Evolutionary conservation across 306 rosid species (phyloP).

Genomic region (Urtica urens): DNA sequence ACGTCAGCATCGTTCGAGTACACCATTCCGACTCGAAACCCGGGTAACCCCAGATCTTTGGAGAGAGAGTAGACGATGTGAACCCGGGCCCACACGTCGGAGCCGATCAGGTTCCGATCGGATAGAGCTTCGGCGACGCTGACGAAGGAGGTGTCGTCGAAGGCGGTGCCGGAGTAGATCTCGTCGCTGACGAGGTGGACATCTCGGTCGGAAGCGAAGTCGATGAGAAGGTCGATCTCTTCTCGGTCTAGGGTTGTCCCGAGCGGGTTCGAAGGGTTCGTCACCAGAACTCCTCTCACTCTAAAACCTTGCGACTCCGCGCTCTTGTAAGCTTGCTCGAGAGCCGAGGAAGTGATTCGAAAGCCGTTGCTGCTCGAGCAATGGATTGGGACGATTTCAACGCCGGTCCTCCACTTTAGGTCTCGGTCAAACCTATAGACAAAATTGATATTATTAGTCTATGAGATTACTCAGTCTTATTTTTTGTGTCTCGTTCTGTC

Average conservation of each 20-base stretch:
- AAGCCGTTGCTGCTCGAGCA: conserved; percentile 68
- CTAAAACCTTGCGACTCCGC: conserved; percentile 37
- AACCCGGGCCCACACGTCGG: conserved; percentile 16
- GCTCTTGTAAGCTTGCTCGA: conserved; percentile 44
- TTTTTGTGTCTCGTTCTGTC: no score
- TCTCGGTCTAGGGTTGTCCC: conserved; percentile 49
- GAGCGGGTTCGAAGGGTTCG: conserved; percentile 81
- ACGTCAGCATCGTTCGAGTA: conserved; percentile 44
- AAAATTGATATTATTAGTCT: no score
- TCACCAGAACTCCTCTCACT: conserved; percentile 62
- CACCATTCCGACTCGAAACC: conserved; percentile 73
- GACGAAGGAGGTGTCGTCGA: conserved; percentile 32
- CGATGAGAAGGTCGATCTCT: conserved; percentile 43
- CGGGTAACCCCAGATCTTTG: conserved; percentile 62
- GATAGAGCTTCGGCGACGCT: conserved; percentile 36
- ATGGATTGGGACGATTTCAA: conserved; percentile 61
- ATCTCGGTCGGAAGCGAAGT: conserved; percentile 32
- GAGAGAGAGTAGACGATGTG: conserved; percentile 74
- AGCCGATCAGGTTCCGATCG: conserved; percentile 2
- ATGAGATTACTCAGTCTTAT: background rate
- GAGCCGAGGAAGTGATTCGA: conserved; percentile 41
- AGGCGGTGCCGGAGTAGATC: conserved; percentile 66
- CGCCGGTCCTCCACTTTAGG: conserved; percentile 71
- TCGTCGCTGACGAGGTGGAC: conserved; percentile 74
- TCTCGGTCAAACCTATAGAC: conserved; percentile 64